These are phyloP conservation scores for Selaginella tamariscina DNA, from an alignment of 75 land plant species.

Conservation along the genomic window DNA sequence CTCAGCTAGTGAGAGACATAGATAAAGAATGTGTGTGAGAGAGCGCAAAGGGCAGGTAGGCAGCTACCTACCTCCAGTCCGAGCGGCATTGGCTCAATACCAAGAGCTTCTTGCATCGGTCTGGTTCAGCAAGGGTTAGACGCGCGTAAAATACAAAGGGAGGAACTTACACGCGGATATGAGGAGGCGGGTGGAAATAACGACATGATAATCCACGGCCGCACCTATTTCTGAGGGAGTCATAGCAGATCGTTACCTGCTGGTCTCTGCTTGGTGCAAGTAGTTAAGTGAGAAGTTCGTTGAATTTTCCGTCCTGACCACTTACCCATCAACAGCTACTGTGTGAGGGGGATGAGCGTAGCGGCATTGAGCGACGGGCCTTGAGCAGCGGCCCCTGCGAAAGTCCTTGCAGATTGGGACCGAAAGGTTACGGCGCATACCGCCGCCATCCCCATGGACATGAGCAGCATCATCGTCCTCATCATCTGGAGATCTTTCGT, in stretches of 20 bases:
- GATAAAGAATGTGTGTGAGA: not conserved
- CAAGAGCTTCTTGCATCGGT: slow-evolving; percentile 23
- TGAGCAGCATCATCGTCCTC: too few species aligned
- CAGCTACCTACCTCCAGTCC: not conserved
- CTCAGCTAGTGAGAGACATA: not conserved
- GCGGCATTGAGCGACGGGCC: slow-evolving; percentile 12
- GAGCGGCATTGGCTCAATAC: slow-evolving; percentile 7
- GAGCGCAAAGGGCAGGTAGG: not conserved
- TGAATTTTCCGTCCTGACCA: too few species aligned
- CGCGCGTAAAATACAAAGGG: not conserved
- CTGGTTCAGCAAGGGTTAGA: not conserved
- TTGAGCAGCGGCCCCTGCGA: slow-evolving; percentile 10
- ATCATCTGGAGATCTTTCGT: too few species aligned
- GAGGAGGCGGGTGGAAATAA: slow-evolving; percentile 27
- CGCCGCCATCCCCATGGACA: too few species aligned
- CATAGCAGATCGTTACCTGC: slow-evolving; percentile 23
- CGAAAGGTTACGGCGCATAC: not conserved
- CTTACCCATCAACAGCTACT: slow-evolving; percentile 15
- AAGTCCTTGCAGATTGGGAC: slow-evolving; percentile 20
- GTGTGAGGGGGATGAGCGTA: slow-evolving; percentile 18
- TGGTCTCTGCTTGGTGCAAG: too few species aligned
- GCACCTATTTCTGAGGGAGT: slow-evolving; percentile 25
- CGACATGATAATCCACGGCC: slow-evolving; percentile 19
- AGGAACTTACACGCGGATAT: slow-evolving; percentile 21
- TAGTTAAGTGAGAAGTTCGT: too few species aligned